phyloP scores from a whole-genome alignment of 352 stramenopile species.

The Globisporangium radiosum region DNA sequence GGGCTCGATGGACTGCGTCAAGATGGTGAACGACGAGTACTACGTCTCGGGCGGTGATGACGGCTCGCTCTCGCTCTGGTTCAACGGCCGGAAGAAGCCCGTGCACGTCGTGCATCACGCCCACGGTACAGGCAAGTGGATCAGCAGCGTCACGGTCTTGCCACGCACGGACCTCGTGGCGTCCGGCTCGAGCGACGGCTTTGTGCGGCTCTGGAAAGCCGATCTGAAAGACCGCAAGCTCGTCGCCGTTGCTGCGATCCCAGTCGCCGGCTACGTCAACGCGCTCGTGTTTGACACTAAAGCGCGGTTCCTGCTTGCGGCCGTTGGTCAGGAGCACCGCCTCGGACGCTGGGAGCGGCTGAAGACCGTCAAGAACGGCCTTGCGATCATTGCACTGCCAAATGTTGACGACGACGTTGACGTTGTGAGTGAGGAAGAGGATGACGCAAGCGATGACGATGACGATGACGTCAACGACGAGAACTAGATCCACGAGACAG shows the following conservation, averaged over 20 bases:
- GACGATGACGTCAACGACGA: slow-evolving; percentile 3
- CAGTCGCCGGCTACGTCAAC: slow-evolving; percentile 70
- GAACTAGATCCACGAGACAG: background rate
- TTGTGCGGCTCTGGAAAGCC: slow-evolving; percentile 89
- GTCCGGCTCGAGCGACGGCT: slow-evolving; percentile 88
- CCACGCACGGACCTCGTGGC: slow-evolving; percentile 88
- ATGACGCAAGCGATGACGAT: slow-evolving; percentile 28
- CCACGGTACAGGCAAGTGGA: slow-evolving; percentile 88
- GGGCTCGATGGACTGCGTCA: slow-evolving; percentile 88
- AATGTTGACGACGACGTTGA: slow-evolving; percentile 29
- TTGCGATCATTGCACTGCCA: slow-evolving; percentile 85
- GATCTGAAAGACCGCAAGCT: slow-evolving; percentile 68
- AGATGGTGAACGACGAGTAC: slow-evolving; percentile 90
- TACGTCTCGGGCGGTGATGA: slow-evolving; percentile 91
- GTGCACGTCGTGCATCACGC: slow-evolving; percentile 72
- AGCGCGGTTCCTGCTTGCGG: slow-evolving; percentile 86
- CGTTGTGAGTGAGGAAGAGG: slow-evolving; percentile 10
- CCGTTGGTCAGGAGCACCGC: slow-evolving; percentile 89
- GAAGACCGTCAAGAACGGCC: slow-evolving; percentile 84
- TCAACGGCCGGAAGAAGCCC: slow-evolving; percentile 91
- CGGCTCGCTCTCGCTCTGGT: slow-evolving; percentile 89
- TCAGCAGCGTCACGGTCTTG: slow-evolving; percentile 86
- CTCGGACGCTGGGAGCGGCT: slow-evolving; percentile 89
- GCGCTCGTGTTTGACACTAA: slow-evolving; percentile 66
- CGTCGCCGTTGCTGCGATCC: slow-evolving; percentile 60